phyloP scores from a whole-genome alignment of 495 filamentous ascomycete genomes.

The Acidiella bohemica region DNA sequence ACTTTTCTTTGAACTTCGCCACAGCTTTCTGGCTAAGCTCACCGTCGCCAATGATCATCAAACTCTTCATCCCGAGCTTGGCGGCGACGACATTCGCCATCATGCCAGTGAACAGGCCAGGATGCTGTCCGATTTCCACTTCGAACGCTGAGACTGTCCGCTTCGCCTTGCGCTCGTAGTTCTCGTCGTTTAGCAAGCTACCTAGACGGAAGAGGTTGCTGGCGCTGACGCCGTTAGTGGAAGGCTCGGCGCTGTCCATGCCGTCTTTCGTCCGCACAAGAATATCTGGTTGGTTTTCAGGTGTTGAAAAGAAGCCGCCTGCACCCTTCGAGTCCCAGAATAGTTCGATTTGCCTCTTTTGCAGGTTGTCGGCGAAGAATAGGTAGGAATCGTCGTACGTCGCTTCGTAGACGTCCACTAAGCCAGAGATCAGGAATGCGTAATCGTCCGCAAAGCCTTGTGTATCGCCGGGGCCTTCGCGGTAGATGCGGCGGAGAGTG shows the following conservation, averaged over 20 bases:
- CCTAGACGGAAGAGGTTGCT: constrained; percentile 72
- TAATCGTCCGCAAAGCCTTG: constrained; percentile 90
- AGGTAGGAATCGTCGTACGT: constrained; percentile 72
- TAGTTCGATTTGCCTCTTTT: constrained; percentile 39
- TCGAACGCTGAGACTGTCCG: constrained; percentile 75
- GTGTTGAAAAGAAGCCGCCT: constrained; percentile 82
- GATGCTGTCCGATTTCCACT: constrained; percentile 80
- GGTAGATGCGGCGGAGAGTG: constrained; percentile 61
- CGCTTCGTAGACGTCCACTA: constrained; percentile 78
- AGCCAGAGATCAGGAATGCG: constrained; percentile 71
- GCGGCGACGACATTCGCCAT: constrained; percentile 59
- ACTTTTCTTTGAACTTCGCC: constrained; percentile 13
- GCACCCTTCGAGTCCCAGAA: constrained; percentile 32
- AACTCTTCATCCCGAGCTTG: constrained; percentile 44
- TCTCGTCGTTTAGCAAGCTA: constrained; percentile 51
- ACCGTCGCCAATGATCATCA: constrained; percentile 26
- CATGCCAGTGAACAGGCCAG: constrained; percentile 71
- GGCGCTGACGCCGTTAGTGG: constrained; percentile 71
- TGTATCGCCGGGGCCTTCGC: constrained; percentile 56
- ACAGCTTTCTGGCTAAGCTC: constrained; percentile 23
- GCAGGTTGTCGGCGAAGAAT: constrained; percentile 69
- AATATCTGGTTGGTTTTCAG: constrained; percentile 48
- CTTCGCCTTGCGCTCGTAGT: constrained; percentile 35
- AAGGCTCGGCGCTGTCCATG: constrained; percentile 82
- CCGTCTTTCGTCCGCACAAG: constrained; percentile 85